Conservation (phyloP, 768 basidiomycete genomes). For the Lactarius psammicola region DNA sequence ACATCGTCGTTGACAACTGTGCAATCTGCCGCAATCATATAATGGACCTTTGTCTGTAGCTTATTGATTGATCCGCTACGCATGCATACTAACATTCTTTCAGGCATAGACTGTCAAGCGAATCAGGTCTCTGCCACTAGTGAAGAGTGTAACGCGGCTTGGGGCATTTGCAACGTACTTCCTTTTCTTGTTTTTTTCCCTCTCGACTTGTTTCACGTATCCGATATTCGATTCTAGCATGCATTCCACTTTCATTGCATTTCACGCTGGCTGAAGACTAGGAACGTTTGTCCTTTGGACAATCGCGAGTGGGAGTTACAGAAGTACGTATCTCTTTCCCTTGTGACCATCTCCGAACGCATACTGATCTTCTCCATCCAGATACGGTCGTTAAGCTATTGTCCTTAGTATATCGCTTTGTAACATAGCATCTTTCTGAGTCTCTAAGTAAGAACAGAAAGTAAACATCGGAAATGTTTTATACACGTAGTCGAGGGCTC, state of each 20-base stretch:
- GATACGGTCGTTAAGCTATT: conserved; percentile 43
- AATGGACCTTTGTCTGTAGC: conserved; percentile 93
- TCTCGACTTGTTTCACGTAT: background rate
- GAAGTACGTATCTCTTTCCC: conserved; percentile 58
- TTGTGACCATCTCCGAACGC: background rate
- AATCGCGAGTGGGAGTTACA: conserved; percentile 97
- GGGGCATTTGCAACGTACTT: conserved; percentile 97
- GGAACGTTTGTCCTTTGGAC: conserved; percentile 92
- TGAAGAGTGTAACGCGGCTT: conserved; percentile 97
- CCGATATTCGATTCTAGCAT: conserved; percentile 53
- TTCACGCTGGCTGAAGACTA: conserved; percentile 97
- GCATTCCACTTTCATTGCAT: conserved; percentile 99
- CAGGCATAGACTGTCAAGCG: conserved; percentile 99
- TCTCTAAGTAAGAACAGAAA: background rate
- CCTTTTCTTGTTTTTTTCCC: conserved; percentile 30
- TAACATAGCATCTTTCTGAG: conserved; percentile 15
- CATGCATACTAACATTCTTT: conserved; percentile 11
- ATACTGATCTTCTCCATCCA: conserved; percentile 26
- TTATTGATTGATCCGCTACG: background rate
- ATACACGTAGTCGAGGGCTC: background rate
- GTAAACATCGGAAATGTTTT: background rate
- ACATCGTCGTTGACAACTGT: conserved; percentile 99
- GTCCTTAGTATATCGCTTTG: conserved; percentile 5
- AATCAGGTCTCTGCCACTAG: conserved; percentile 97
- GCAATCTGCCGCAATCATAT: conserved; percentile 99